Evolutionary conservation across 2,329 filamentous ascomycete species (phyloP).

Genomic region (Diaporthe capsici): DNA sequence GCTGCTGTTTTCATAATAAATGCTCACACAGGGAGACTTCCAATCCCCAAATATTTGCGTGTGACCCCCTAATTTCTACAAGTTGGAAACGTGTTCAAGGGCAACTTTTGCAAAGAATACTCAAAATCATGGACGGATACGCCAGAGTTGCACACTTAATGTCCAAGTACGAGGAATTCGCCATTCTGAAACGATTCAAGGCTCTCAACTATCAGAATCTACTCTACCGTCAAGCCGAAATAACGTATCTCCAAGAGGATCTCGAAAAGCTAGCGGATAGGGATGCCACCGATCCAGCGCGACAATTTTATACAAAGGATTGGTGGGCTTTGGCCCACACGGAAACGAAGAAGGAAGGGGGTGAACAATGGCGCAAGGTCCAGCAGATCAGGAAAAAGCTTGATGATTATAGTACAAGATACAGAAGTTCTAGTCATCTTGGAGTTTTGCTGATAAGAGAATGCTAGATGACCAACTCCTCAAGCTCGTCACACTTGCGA

Average conservation of each 20-base stretch:
- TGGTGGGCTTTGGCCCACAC: constrained; percentile 44
- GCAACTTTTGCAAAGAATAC: no score
- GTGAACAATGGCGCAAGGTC: constrained; percentile 45
- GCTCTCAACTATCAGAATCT: constrained; percentile 47
- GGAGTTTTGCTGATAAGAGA: neutral
- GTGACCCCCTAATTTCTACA: no score
- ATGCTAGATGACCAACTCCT: constrained; percentile 37
- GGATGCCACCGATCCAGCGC: constrained; percentile 29
- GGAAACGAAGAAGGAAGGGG: neutral
- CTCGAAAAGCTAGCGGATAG: constrained; percentile 38
- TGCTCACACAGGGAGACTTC: no score
- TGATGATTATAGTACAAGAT: constrained; percentile 44
- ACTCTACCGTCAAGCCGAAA: constrained; percentile 50
- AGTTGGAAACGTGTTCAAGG: no score
- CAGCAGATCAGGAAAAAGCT: constrained; percentile 43
- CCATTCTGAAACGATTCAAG: constrained; percentile 48
- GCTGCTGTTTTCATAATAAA: no score
- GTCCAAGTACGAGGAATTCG: constrained; percentile 45
- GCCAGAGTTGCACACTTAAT: constrained; percentile 47
- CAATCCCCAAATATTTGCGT: no score
- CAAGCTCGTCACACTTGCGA: constrained; percentile 24
- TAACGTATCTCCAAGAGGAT: constrained; percentile 46
- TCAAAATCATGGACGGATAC: constrained; percentile 45
- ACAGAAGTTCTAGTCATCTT: neutral
- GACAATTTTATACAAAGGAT: constrained; percentile 37